Percentiles rank a stretch among this genome's conserved stretches.
phyloP scores from a whole-genome alignment of 495 filamentous ascomycete genomes.

The Astrocystis sublimbata region DNA sequence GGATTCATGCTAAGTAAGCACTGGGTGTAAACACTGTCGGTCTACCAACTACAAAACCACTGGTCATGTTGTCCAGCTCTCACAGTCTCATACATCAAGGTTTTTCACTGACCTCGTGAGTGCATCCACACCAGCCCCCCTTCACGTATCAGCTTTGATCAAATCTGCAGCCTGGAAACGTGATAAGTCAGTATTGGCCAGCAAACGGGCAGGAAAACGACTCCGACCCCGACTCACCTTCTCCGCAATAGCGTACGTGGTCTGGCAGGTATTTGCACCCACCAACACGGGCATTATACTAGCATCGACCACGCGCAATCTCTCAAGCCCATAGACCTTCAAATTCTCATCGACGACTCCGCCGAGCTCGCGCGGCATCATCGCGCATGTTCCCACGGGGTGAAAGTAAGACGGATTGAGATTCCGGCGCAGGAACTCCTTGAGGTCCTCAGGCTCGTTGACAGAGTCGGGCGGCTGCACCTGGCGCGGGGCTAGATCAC shows the following conservation, averaged over 20 bases:
- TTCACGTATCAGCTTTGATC: conserved; percentile 30
- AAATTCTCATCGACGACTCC: conserved; percentile 51
- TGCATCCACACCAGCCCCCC: too few species aligned
- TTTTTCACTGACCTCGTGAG: too few species aligned
- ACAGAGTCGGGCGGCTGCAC: conserved; percentile 33
- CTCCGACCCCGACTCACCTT: conserved; percentile 41
- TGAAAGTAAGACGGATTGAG: conserved; percentile 46
- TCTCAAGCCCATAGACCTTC: conserved; percentile 42
- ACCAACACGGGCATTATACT: conserved; percentile 42
- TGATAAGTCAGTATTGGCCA: background rate
- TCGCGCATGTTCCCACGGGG: conserved; percentile 52
- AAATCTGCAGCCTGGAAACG: conserved; percentile 35
- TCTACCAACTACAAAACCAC: too few species aligned
- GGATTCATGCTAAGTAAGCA: too few species aligned
- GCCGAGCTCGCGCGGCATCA: conserved; percentile 57
- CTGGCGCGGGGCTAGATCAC: conserved; percentile 28
- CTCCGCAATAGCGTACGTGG: conserved; percentile 46
- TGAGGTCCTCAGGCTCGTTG: conserved; percentile 33
- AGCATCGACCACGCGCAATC: conserved; percentile 46
- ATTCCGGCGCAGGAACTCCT: conserved; percentile 30
- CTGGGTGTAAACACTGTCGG: too few species aligned
- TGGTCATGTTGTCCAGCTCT: too few species aligned
- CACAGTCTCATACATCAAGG: too few species aligned
- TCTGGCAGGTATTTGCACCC: conserved; percentile 46
- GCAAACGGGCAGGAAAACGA: background rate